phyloP scores from a whole-genome alignment of 2,329 filamentous ascomycete genomes.

The Colletotrichum sp. region DNA sequence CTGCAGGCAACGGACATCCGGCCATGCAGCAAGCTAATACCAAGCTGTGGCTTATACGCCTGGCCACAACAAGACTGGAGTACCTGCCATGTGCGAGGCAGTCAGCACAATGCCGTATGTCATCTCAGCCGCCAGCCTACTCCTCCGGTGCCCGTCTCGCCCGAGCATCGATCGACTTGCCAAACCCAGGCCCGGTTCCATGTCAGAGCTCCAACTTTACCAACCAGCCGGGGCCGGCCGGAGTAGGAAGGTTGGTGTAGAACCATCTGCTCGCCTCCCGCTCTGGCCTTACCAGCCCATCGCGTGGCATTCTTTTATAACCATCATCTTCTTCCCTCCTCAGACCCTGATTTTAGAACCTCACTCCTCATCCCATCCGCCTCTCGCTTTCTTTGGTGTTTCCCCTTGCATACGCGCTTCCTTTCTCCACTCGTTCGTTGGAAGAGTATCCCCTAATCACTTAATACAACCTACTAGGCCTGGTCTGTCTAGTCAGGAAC shows the following conservation, averaged over 20 bases:
- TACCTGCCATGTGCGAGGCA: constrained; percentile 11
- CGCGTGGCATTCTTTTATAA: constrained; percentile 2
- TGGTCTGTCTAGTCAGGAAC: not conserved
- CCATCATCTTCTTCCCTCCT: not conserved
- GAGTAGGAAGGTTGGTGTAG: not conserved
- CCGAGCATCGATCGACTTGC: constrained; percentile 6
- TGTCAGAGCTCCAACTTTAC: constrained; percentile 17
- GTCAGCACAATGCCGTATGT: constrained; percentile 11
- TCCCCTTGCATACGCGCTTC: not conserved
- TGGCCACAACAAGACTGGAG: not conserved
- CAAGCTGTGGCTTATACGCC: constrained; percentile 7
- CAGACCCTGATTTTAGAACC: not conserved
- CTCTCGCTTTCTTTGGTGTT: not conserved
- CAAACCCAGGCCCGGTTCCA: not conserved
- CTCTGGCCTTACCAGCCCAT: not conserved
- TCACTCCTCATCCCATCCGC: not conserved
- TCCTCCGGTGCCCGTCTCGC: not conserved
- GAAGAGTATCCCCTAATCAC: not conserved
- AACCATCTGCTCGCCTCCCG: not conserved
- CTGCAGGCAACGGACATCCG: constrained; percentile 18
- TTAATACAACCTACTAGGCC: not conserved
- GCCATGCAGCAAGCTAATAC: not conserved
- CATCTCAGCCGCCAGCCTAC: not conserved
- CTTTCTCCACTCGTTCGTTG: constrained; percentile 11
- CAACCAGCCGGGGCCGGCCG: not conserved